A percentile compares a stretch with the other conserved stretches of the same genome.
Evolutionary conservation across 192 early-diverging fungal species (phyloP).

Genomic region (Allomyces macrogynus): DNA sequence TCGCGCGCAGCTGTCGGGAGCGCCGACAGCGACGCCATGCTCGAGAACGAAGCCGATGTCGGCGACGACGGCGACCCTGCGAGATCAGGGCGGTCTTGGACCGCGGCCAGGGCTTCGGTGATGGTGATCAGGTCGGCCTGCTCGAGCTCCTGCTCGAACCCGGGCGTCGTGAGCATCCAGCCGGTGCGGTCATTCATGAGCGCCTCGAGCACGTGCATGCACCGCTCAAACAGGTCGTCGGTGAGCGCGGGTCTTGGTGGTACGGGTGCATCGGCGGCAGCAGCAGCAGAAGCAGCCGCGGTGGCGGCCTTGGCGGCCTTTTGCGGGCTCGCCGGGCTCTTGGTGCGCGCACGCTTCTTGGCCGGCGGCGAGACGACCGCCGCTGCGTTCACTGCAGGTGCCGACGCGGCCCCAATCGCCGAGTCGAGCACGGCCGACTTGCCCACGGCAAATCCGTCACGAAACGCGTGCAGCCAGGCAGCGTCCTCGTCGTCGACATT

Average conservation of each 20-base stretch:
- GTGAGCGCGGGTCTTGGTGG: slow-evolving; percentile 1
- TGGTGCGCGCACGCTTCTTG: background rate
- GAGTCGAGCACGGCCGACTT: background rate
- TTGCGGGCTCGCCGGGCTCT: background rate
- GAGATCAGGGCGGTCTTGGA: too few relatives aligned
- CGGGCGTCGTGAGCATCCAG: background rate
- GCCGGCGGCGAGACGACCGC: background rate
- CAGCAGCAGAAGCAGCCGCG: too few relatives aligned
- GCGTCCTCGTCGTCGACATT: slow-evolving; percentile 76
- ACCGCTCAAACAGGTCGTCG: slow-evolving; percentile 56
- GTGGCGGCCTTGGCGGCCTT: background rate
- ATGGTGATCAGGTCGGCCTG: background rate
- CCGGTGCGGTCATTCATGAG: slow-evolving; percentile 41
- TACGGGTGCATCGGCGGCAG: background rate
- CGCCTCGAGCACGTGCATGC: slow-evolving; percentile 56
- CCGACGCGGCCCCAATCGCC: background rate
- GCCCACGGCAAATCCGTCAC: slow-evolving; percentile 11
- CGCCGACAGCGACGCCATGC: too few relatives aligned
- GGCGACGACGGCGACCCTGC: too few relatives aligned
- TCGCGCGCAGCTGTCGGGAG: too few relatives aligned
- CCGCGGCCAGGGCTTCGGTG: background rate
- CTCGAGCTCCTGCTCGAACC: background rate
- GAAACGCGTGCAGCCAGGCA: slow-evolving; percentile 34
- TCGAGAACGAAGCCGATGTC: too few relatives aligned
- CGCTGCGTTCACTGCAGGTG: background rate